These are phyloP conservation scores for Beauveria sp. DNA, from an alignment of 2,329 filamentous ascomycete species.

Conservation along the genomic window DNA sequence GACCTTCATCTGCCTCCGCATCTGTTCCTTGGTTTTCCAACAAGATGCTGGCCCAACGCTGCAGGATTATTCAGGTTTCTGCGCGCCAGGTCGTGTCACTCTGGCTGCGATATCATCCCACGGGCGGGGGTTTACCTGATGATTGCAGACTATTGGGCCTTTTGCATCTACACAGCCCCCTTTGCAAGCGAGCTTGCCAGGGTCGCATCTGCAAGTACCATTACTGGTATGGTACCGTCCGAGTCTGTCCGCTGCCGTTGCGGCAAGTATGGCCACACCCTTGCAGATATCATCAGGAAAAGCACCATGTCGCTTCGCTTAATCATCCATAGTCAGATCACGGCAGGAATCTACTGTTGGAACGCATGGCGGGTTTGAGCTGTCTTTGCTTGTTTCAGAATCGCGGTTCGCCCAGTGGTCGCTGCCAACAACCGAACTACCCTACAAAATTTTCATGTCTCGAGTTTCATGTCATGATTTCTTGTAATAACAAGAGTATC, in stretches of 20 bases:
- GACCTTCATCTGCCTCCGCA: too few species aligned
- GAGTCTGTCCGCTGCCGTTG: neutral
- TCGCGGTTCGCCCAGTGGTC: too few species aligned
- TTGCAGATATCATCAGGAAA: neutral
- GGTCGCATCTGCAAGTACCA: neutral
- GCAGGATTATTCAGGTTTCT: neutral
- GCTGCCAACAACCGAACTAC: too few species aligned
- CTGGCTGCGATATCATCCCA: neutral
- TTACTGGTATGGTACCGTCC: neutral
- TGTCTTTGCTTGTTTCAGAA: too few species aligned
- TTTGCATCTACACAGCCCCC: conserved; percentile 9
- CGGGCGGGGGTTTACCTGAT: neutral
- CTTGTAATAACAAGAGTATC: too few species aligned
- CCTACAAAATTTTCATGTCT: too few species aligned
- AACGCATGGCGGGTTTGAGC: neutral
- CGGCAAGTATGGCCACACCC: neutral
- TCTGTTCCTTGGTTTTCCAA: neutral
- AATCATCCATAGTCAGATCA: neutral
- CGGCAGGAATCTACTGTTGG: too few species aligned
- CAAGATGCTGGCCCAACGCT: neutral
- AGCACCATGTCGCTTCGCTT: neutral
- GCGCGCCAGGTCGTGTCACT: neutral
- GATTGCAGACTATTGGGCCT: conserved; percentile 3
- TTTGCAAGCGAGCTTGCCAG: neutral
- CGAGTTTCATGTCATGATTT: too few species aligned